phyloP scores from a whole-genome alignment of 768 basidiomycete species.

The Daedaleopsis nitida region DNA sequence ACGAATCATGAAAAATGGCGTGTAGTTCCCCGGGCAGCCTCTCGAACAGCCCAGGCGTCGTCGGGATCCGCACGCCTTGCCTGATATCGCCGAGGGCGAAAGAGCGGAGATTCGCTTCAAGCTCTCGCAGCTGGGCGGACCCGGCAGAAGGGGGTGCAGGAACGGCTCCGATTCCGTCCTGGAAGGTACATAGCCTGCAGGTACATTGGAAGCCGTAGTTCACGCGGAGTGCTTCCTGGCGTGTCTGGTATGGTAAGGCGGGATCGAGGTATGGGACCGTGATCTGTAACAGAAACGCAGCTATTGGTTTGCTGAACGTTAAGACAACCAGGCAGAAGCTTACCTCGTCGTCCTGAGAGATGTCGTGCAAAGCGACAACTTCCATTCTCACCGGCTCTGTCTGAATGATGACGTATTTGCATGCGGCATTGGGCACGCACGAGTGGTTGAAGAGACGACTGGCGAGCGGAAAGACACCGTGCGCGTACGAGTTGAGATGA shows the following conservation, averaged over 20 bases:
- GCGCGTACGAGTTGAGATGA: constrained; percentile 67
- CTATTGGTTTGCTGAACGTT: no score
- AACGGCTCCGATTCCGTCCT: constrained; percentile 41
- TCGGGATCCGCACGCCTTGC: constrained; percentile 1
- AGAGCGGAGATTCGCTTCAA: constrained; percentile 35
- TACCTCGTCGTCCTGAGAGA: constrained; percentile 68
- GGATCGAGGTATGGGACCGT: constrained; percentile 80
- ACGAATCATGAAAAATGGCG: constrained; percentile 56
- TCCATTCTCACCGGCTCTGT: constrained; percentile 54
- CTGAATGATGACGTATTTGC: constrained; percentile 53
- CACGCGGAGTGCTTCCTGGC: constrained; percentile 56
- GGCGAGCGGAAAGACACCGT: constrained; percentile 76
- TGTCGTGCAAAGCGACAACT: constrained; percentile 61
- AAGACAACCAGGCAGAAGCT: background rate
- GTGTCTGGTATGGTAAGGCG: constrained; percentile 59
- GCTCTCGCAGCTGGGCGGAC: constrained; percentile 1
- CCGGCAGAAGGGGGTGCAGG: constrained; percentile 37
- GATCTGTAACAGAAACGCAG: constrained; percentile 45
- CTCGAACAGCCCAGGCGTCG: constrained; percentile 26
- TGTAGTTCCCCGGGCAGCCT: constrained; percentile 43
- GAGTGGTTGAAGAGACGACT: constrained; percentile 86
- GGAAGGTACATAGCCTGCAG: constrained; percentile 57
- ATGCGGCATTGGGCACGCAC: constrained; percentile 71
- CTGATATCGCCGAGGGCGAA: constrained; percentile 37
- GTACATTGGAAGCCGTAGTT: constrained; percentile 72